Evolutionary conservation across 176 grass and related monocot genomes (phyloP).

Genomic region (Metroxylon sagu): DNA sequence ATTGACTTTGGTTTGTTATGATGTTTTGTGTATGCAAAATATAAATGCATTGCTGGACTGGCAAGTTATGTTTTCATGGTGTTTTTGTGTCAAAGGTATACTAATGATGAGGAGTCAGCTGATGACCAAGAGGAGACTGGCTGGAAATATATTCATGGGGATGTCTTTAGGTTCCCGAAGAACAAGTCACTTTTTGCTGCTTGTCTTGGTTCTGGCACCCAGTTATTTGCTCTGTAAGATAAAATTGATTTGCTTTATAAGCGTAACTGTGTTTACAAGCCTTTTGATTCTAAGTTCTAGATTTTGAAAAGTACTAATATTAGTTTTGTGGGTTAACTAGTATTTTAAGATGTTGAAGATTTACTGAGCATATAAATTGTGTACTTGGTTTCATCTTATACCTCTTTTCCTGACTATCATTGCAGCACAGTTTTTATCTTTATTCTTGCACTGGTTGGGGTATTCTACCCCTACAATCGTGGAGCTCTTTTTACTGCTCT

Average conservation of each 20-base stretch:
- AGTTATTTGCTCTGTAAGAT: constrained; percentile 8
- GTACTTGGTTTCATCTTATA: no score
- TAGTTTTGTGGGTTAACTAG: no score
- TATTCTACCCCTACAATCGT: constrained; percentile 6
- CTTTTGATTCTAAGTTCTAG: no score
- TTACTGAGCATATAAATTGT: no score
- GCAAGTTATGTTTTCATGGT: neutral
- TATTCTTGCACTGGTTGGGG: constrained; percentile 9
- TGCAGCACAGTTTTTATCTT: constrained; percentile 11
- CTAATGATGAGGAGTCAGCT: constrained; percentile 3
- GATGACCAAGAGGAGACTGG: constrained; percentile 11
- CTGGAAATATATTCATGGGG: constrained; percentile 11
- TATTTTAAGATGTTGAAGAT: no score
- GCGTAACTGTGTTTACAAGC: no score
- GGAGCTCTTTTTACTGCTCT: constrained; percentile 9
- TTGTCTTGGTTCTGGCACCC: constrained; percentile 13
- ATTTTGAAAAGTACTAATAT: no score
- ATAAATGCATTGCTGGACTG: no score
- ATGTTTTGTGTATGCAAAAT: no score
- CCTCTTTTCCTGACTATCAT: neutral
- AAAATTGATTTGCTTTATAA: no score
- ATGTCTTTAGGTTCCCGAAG: constrained; percentile 10
- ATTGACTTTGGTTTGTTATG: no score
- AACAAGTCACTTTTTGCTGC: constrained; percentile 7
- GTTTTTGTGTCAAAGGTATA: neutral